A percentile compares a stretch with the other conserved stretches of the same genome.
phyloP scores from a whole-genome alignment of 345 rosid species.

The Brassica incana region DNA sequence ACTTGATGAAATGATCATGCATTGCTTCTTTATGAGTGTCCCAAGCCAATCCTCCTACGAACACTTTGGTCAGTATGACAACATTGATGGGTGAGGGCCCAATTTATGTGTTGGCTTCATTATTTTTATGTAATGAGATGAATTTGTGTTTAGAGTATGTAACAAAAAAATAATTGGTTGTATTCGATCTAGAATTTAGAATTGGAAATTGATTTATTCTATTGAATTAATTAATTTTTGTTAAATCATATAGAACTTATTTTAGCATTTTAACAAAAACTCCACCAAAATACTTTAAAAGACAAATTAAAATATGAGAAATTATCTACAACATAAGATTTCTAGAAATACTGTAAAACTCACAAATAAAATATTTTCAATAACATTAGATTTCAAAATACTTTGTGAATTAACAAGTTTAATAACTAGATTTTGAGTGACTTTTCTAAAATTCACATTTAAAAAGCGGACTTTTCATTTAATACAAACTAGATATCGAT shows the following conservation, averaged over 20 bases:
- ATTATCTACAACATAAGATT: too few species aligned
- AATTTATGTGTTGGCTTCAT: neutral
- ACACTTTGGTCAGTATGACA: conserved; percentile 69
- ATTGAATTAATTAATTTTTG: too few species aligned
- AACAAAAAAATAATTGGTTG: neutral
- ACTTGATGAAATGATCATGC: conserved; percentile 85
- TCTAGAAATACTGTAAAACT: too few species aligned
- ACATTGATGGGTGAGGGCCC: neutral
- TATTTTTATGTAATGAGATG: neutral
- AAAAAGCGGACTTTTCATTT: neutral
- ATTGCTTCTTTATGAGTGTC: conserved; percentile 87
- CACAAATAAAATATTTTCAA: neutral
- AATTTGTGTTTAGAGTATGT: neutral
- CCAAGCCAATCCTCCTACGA: conserved; percentile 97
- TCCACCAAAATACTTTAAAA: too few species aligned
- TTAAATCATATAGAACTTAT: too few species aligned
- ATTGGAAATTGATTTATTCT: too few species aligned
- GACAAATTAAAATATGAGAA: too few species aligned
- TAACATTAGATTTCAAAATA: neutral
- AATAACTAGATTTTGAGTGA: too few species aligned
- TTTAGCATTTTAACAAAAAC: too few species aligned
- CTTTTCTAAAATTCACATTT: neutral
- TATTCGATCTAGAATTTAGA: neutral
- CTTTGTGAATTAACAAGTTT: neutral
- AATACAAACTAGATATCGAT: neutral